A percentile compares a stretch with the other conserved stretches of the same genome.
phyloP scores from a whole-genome alignment of 2,329 filamentous ascomycete species.

The Phoma herbarum region DNA sequence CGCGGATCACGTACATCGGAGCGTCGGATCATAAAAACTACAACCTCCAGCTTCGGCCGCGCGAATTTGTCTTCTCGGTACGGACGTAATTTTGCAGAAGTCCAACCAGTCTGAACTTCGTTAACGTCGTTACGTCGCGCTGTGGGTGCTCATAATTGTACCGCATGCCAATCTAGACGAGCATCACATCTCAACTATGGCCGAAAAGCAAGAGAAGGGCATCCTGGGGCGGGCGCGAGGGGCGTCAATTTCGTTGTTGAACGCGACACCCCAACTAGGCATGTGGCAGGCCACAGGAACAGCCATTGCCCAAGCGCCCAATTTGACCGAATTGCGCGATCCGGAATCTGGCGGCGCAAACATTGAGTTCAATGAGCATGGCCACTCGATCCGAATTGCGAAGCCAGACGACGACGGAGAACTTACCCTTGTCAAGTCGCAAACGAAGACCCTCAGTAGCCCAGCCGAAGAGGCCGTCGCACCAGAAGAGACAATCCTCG shows the following conservation, averaged over 20 bases:
- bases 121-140: background rate
- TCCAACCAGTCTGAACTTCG: background rate
- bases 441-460: slow-evolving; percentile 19
- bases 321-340: slow-evolving; percentile 50
- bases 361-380: slow-evolving; percentile 32
- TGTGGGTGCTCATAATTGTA: background rate
- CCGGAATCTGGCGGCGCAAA: slow-evolving; percentile 26
- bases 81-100: slow-evolving; percentile 5
- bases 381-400: slow-evolving; percentile 27
- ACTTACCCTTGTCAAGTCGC: slow-evolving; percentile 14
- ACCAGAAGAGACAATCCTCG: background rate
- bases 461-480: background rate
- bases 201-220: slow-evolving; percentile 18
- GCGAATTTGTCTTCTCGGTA: background rate
- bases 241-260: slow-evolving; percentile 44
- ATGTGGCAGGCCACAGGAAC: slow-evolving; percentile 55
- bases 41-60: slow-evolving; percentile 7
- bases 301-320: slow-evolving; percentile 53
- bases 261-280: slow-evolving; percentile 49
- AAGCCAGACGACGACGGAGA: slow-evolving; percentile 24
- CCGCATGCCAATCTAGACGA: background rate
- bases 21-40: slow-evolving; percentile 2
- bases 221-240: slow-evolving; percentile 33
- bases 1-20: slow-evolving; percentile 6
- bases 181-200: slow-evolving; percentile 13